These are phyloP conservation scores for Vinca major DNA, from an alignment of 305 asterid genomes.

Conservation along the genomic window DNA sequence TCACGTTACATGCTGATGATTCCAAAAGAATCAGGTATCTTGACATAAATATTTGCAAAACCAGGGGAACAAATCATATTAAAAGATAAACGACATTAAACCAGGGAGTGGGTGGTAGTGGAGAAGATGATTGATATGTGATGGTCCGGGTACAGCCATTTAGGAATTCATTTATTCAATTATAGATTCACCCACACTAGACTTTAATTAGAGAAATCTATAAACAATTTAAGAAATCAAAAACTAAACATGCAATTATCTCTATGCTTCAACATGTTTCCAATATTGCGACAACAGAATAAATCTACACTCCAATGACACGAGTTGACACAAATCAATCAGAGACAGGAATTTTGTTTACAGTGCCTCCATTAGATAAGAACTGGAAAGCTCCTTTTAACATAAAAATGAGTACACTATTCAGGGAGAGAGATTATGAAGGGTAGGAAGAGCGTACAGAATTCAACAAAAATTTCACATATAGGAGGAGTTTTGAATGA, in stretches of 20 bases:
- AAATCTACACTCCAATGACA: too few relatives aligned
- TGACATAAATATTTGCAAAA: too few relatives aligned
- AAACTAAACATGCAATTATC: neutral
- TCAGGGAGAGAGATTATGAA: conserved; percentile 1
- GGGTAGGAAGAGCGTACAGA: too few relatives aligned
- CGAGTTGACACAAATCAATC: too few relatives aligned
- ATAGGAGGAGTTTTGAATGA: neutral
- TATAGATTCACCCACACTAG: conserved; percentile 12
- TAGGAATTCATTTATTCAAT: neutral
- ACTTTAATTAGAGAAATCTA: conserved; percentile 7
- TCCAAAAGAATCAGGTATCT: too few relatives aligned
- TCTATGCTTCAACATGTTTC: too few relatives aligned
- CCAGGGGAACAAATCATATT: neutral
- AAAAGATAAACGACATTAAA: neutral
- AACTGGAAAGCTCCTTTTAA: too few relatives aligned
- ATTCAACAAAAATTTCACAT: neutral
- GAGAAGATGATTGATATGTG: neutral
- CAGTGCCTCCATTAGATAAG: too few relatives aligned
- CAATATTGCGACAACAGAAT: too few relatives aligned
- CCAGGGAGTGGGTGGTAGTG: neutral
- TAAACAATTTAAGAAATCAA: conserved; percentile 8
- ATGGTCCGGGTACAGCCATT: neutral
- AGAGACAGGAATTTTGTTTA: too few relatives aligned
- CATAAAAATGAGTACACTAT: conserved; percentile 14
- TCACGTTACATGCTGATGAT: neutral